Evolutionary conservation across 345 rosid species (phyloP), one percentile per base, ranked within the genome.

Genomic region (Excoecaria agallocha): DNA sequence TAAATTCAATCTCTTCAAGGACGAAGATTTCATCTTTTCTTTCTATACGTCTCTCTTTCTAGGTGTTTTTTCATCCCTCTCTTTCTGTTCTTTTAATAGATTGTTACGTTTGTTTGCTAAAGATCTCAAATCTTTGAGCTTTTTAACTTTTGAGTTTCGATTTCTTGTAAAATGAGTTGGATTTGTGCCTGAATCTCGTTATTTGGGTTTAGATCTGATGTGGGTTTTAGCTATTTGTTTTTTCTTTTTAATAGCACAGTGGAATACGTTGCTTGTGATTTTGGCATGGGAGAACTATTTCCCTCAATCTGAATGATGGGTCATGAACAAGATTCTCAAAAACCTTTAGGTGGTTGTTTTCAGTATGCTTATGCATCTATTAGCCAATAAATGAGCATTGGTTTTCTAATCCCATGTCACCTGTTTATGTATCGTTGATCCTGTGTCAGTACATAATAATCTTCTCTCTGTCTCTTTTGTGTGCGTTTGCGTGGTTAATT

Each of bases 171-270:
- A 62, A 35, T 62, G 13, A 62, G 38, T 16, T 3, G 38, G n/a
- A 48, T 46, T 46, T 7, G n/a, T 66, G 24, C 19, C 20, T 49
- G 3, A 46, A 20, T 66, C 55, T 66, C 0, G 19, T 66, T 49
- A 7, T 37, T 69, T 68, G 15, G 25, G 46, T 68, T 68, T 69
- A 69, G 72, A 52, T 69, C 72, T 52, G 72, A 37, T 69, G 12
- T 51, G 39, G 24, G 25, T 51, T 68, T 68, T 0, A 10, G 15
- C 37, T 5, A 6, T 62, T 38, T 68, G 13, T 49, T 15, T 15
- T 2, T 9, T 49, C 25, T 4, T 30, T 22, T 58, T 11, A 55
- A n/a, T 55, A 19, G 59, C 59, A 51, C 19, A 30, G 16, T 24
- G 63, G 63, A 59, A 30, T 25, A 25, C 30, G 41, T 11, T 60